Percentiles rank a stretch among this genome's conserved stretches.
Evolutionary conservation across 208 protist species (phyloP).

Genomic region (Tritrichomonas musculus): DNA sequence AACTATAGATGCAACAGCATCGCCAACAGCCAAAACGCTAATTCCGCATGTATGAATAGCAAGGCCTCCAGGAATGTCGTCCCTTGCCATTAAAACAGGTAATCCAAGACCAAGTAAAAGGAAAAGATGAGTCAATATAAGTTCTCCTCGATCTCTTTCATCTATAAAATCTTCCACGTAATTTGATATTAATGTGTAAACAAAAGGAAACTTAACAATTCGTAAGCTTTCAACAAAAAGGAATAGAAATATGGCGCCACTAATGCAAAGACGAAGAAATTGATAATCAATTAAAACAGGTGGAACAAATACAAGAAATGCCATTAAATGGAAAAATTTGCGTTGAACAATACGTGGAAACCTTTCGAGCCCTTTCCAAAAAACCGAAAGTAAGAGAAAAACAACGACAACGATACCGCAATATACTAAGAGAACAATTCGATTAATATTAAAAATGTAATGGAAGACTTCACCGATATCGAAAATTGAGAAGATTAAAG

Average conservation of each 20-base stretch:
- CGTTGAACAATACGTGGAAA: constrained; percentile 27
- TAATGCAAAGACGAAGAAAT: neutral
- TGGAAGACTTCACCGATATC: neutral
- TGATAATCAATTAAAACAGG: neutral
- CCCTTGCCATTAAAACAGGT: neutral
- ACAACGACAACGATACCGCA: neutral
- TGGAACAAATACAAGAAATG: neutral
- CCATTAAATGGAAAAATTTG: constrained; percentile 31
- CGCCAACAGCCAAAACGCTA: neutral
- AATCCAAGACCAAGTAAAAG: neutral
- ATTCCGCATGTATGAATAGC: neutral
- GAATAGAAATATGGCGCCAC: constrained; percentile 12
- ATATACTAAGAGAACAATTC: neutral
- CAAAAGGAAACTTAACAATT: neutral
- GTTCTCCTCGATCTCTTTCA: neutral
- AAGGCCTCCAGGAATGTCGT: neutral
- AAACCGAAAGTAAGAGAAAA: constrained; percentile 3
- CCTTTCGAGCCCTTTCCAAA: neutral
- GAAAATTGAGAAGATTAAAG: neutral
- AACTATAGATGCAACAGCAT: neutral
- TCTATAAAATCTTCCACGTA: constrained; percentile 6
- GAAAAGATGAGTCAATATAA: constrained; percentile 23
- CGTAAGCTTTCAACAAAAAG: neutral
- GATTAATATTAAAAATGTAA: neutral
- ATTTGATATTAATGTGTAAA: neutral